A percentile compares a stretch with the other conserved stretches of the same genome.
Conservation (phyloP, 495 filamentous ascomycete species). For the Neurospora sp. region DNA sequence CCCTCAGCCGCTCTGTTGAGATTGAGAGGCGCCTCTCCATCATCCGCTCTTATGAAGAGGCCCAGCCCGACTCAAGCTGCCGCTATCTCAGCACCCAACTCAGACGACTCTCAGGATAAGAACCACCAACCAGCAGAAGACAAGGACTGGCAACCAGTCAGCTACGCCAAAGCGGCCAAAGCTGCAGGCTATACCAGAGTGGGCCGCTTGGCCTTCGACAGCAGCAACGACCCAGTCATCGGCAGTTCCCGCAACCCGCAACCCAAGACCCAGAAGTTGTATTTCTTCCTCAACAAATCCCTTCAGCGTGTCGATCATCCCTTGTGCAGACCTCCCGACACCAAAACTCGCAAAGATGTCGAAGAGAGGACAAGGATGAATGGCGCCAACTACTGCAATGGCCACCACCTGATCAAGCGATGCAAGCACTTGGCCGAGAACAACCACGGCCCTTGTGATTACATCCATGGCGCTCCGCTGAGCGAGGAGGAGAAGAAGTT, state of each 20-base stretch:
- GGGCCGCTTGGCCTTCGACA: not conserved
- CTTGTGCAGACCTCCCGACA: conserved; percentile 12
- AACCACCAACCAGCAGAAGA: not conserved
- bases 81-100: not conserved
- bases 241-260: conserved; percentile 11
- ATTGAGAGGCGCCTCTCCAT: not conserved
- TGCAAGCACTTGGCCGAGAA: conserved; percentile 14
- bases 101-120: not conserved
- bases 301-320: conserved; percentile 26
- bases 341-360: conserved; percentile 8
- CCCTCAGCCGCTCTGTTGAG: not conserved
- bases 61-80: not conserved
- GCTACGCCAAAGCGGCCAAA: not conserved
- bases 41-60: not conserved
- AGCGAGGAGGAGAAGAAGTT: conserved; percentile 12
- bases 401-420: conserved; percentile 18
- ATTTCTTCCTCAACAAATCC: conserved; percentile 19
- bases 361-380: conserved; percentile 15
- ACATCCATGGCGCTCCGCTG: conserved; percentile 21
- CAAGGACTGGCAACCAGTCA: not conserved
- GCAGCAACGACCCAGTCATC: conserved; percentile 5
- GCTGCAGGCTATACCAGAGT: conserved; percentile 9
- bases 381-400: conserved; percentile 25
- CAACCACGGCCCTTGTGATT: conserved; percentile 12
- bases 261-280: conserved; percentile 3